Percentiles rank a stretch among this genome's conserved stretches.
Evolutionary conservation across 202 grass and related monocot species (phyloP).

Genomic region (Cymbopogon flexuosus): DNA sequence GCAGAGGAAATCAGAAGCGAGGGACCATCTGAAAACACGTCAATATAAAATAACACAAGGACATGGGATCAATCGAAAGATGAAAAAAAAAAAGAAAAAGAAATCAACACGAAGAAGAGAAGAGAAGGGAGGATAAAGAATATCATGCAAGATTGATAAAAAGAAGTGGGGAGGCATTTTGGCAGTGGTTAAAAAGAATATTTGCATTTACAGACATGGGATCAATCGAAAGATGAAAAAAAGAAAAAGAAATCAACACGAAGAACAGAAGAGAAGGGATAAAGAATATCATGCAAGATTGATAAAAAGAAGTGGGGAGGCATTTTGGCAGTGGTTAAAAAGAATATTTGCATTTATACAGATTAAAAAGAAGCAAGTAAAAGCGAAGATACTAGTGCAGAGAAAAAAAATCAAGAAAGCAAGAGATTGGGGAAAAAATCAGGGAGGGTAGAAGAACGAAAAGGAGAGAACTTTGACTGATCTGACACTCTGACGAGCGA

Average conservation of each 20-base stretch:
- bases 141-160: background rate
- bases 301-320: background rate
- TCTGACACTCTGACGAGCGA: background rate
- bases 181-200: background rate
- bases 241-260: too few species aligned
- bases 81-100: background rate
- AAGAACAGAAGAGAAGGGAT: too few species aligned
- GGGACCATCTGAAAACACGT: constrained; percentile 32
- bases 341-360: background rate
- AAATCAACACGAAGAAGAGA: background rate
- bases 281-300: background rate
- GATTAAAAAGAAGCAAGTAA: background rate
- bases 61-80: background rate
- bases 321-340: background rate
- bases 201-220: background rate
- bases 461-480: background rate
- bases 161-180: background rate
- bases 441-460: background rate
- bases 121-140: background rate
- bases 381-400: background rate
- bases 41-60: background rate
- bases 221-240: too few species aligned
- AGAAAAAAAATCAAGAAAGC: background rate
- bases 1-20: constrained; percentile 37
- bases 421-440: background rate